A percentile compares a stretch with the other conserved stretches of the same genome.
Evolutionary conservation across 108 stramenopile genomes (phyloP).

Genomic region (Aurantiochytrium sp.): DNA sequence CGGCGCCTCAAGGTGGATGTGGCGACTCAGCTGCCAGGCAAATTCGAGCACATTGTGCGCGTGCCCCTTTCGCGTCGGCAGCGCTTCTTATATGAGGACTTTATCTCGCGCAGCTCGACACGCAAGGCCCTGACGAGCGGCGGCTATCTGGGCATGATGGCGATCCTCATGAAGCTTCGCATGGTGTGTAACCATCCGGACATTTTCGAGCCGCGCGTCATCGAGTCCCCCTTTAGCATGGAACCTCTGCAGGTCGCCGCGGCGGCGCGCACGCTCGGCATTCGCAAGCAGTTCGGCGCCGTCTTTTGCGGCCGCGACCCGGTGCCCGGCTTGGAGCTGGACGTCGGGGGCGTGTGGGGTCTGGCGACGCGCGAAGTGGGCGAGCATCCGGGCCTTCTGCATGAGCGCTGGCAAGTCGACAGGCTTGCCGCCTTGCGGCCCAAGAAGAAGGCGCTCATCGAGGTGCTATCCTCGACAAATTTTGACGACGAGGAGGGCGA

Average conservation of each 20-base stretch:
- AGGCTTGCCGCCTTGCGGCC: background rate
- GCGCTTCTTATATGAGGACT: conserved; percentile 93
- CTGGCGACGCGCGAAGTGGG: conserved; percentile 2
- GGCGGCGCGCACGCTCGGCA: conserved; percentile 37
- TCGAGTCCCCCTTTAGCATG: conserved; percentile 79
- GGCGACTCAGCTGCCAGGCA: conserved; percentile 90
- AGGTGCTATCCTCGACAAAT: background rate
- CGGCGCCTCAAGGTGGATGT: conserved; percentile 93
- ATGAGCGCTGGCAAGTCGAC: background rate
- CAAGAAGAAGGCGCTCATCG: background rate
- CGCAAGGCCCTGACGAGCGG: conserved; percentile 62
- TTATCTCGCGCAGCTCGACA: conserved; percentile 87
- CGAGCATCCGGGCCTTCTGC: background rate
- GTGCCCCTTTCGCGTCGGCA: conserved; percentile 87
- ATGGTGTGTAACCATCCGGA: conserved; percentile 99
- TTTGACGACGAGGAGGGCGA: background rate
- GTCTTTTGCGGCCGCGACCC: background rate
- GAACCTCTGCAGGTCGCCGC: conserved; percentile 55
- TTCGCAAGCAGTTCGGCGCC: background rate
- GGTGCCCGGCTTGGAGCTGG: conserved; percentile 22
- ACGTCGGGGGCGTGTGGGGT: background rate
- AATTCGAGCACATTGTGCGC: conserved; percentile 89
- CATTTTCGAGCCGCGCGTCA: conserved; percentile 90
- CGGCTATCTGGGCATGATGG: conserved; percentile 95
- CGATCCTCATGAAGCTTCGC: conserved; percentile 94